Base-by-base conservation (phyloP, 1,139 yeast genomes). In the Pichia sp. region DNA sequence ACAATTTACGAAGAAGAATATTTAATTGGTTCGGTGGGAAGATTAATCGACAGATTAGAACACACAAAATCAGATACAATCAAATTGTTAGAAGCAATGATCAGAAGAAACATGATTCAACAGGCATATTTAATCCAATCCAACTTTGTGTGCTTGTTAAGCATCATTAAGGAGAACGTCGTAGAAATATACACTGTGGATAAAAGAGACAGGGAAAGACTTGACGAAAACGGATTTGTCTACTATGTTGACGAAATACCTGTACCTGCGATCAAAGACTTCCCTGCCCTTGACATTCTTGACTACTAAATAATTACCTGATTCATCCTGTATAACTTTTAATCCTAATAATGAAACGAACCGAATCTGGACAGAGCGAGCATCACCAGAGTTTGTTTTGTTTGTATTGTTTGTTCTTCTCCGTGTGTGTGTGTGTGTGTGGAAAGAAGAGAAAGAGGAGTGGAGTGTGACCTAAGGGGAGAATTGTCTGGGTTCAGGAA, bases 1-100 rank as follows among this genome's bases (percentile, higher is more conserved):
- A 89, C 97, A 5, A 84, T 91, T 16, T 91, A 91, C 57, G 98
- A 91, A 63, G 98, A 93, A 59, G 98, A 91, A 61, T 93, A 93
- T 60, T 75, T 93, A 46, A 81, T 91, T 43, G 78, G 75, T 53
- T 88, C 97, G 2, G 80, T 87, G 50, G 94, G 95, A 6, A 76
- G 99, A 56, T 71, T 93, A 57, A 66, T 88, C 37, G 96, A 87
- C 48, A 76, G 98, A 53, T 66, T 91, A 47, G 77, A 78, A 38
- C 79, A 76, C 49, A 83, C 95, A 0, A 77, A 77, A 51, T 68
- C 77, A 0, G 98, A 93, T 55, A 91, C 93, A 1, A 56, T 72
- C 19, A 72, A 74, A 45, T 69, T 91, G 45, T 74, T 88, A 33
- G 91, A 84, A 50, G 93, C 83, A 0, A 70, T 93, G 50, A 60